phyloP scores from a whole-genome alignment of 192 early-diverging fungal genomes.

The Backusella circina region DNA sequence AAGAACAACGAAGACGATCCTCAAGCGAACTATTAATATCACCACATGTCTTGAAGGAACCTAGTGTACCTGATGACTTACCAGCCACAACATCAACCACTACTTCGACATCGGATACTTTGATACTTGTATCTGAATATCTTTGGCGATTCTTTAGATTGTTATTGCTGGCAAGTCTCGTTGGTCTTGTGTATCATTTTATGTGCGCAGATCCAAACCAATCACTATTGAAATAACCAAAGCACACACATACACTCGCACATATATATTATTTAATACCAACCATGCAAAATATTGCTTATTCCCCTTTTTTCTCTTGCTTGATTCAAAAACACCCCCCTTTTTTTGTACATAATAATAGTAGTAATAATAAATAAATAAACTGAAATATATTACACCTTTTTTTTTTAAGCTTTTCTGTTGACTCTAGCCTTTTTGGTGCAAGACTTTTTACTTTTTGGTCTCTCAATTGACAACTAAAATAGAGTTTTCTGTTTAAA shows the following conservation, averaged over 20 bases:
- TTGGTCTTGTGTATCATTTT: slow-evolving; percentile 22
- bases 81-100: neutral
- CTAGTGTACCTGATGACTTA: neutral
- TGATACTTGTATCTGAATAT: slow-evolving; percentile 21
- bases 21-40: neutral
- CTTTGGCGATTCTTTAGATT: slow-evolving; percentile 24
- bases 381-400: neutral
- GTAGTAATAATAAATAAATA: neutral
- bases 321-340: neutral
- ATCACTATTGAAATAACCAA: neutral
- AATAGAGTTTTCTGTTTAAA: neutral
- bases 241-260: neutral
- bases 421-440: neutral
- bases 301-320: neutral
- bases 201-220: slow-evolving; percentile 18
- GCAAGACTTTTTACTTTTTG: neutral
- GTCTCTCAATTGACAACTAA: neutral
- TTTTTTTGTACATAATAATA: slow-evolving; percentile 1
- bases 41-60: slow-evolving; percentile 1
- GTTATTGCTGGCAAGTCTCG: slow-evolving; percentile 20
- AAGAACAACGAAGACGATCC: slow-evolving; percentile 13
- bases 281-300: slow-evolving; percentile 2
- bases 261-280: neutral
- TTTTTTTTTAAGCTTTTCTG: neutral
- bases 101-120: neutral